Percentiles rank a stretch among this genome's conserved stretches.
Evolutionary conservation across 78 protist genomes (phyloP).

Genomic region (Cyanophora paradoxa): DNA sequence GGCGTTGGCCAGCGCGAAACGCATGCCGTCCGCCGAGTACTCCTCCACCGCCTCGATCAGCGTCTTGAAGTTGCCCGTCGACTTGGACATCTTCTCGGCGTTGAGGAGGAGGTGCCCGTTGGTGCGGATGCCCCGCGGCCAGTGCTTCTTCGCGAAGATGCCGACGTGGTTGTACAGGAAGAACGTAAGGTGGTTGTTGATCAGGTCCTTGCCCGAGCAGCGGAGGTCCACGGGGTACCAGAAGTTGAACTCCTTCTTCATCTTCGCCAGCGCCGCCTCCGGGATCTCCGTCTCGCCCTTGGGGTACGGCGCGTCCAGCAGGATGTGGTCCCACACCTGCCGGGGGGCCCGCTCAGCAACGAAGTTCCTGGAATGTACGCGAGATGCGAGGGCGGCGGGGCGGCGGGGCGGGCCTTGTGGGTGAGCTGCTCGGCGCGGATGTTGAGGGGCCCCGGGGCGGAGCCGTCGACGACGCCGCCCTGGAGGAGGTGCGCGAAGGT

Average conservation of each 20-base stretch:
- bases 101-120: slow-evolving; percentile 91
- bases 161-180: slow-evolving; percentile 97
- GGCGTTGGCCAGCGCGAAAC: slow-evolving; percentile 96
- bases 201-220: slow-evolving; percentile 95
- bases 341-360: too few relatives aligned
- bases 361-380: too few relatives aligned
- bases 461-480: slow-evolving; percentile 56
- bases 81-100: slow-evolving; percentile 97
- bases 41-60: slow-evolving; percentile 43
- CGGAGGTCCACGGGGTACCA: slow-evolving; percentile 98
- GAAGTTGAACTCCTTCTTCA: slow-evolving; percentile 86
- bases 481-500: slow-evolving; percentile 94
- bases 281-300: slow-evolving; percentile 13
- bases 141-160: slow-evolving; percentile 59
- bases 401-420: too few relatives aligned
- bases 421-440: slow-evolving; percentile 61
- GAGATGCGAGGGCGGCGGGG: too few relatives aligned
- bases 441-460: slow-evolving; percentile 45
- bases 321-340: slow-evolving; percentile 38
- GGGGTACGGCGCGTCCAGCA: slow-evolving; percentile 7
- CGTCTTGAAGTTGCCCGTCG: slow-evolving; percentile 96
- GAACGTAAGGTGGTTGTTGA: slow-evolving; percentile 95
- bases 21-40: slow-evolving; percentile 84
- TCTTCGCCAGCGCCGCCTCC: slow-evolving; percentile 43
- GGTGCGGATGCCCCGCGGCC: slow-evolving; percentile 84